Conservation (phyloP, 2,329 filamentous ascomycete species). For the Pseudonectria foliicola region DNA sequence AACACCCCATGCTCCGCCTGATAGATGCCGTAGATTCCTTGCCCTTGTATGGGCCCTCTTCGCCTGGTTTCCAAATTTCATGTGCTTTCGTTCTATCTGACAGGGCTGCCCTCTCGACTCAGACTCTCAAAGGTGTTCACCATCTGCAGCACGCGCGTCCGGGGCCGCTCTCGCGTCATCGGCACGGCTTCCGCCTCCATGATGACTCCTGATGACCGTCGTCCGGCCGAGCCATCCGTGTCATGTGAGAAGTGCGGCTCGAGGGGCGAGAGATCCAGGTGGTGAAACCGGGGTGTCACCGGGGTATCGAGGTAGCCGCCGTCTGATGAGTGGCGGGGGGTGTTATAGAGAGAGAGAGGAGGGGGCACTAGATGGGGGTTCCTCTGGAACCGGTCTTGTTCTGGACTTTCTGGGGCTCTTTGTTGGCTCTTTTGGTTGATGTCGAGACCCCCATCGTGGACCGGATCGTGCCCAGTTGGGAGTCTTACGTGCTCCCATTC, state of each 20-base stretch:
- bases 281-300: constrained; percentile 12
- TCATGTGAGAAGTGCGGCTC: constrained; percentile 21
- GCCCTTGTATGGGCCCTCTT: too few species aligned
- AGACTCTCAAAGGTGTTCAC: constrained; percentile 47
- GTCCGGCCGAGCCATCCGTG: constrained; percentile 22
- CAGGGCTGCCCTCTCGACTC: constrained; percentile 36
- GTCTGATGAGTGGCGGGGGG: constrained; percentile 6
- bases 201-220: constrained; percentile 27
- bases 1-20: too few species aligned
- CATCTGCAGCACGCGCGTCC: constrained; percentile 46
- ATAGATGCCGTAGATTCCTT: too few species aligned
- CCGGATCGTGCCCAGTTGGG: too few species aligned
- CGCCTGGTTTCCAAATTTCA: too few species aligned
- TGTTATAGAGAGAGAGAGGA: constrained; percentile 2
- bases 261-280: constrained; percentile 13
- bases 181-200: constrained; percentile 42
- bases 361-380: too few species aligned
- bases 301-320: constrained; percentile 8
- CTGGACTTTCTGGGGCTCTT: too few species aligned
- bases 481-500: too few species aligned
- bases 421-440: too few species aligned
- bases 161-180: constrained; percentile 29
- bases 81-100: too few species aligned
- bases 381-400: too few species aligned
- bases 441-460: too few species aligned